These are phyloP conservation scores for Colletotrichum limetticola DNA, from an alignment of 2,329 filamentous ascomycete species.

Conservation along the genomic window DNA sequence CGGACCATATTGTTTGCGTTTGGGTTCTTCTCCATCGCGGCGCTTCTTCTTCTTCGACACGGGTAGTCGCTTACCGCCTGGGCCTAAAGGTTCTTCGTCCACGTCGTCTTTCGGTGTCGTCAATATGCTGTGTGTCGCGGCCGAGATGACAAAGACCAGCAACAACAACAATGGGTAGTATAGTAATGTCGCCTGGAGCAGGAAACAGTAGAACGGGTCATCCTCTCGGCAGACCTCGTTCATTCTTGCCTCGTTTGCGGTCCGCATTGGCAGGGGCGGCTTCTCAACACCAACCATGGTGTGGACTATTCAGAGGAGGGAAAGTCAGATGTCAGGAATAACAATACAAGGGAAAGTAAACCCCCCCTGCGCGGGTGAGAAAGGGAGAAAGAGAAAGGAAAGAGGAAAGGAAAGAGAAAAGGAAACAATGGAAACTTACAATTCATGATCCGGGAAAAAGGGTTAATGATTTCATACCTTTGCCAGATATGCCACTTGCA, in stretches of 20 bases:
- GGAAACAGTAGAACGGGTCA: conserved; percentile 37
- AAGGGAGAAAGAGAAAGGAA: conserved; percentile 9
- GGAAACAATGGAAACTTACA: conserved; percentile 21
- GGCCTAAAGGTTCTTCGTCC: conserved; percentile 70
- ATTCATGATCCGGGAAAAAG: conserved; percentile 27
- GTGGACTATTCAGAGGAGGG: conserved; percentile 30
- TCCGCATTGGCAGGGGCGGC: conserved; percentile 29
- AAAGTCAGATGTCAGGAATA: conserved; percentile 33
- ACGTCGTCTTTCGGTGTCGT: conserved; percentile 59
- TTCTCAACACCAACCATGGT: conserved; percentile 50
- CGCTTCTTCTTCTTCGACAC: conserved; percentile 67
- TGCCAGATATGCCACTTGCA: conserved; percentile 27
- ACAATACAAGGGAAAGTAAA: conserved; percentile 25
- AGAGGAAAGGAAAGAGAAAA: conserved; percentile 1
- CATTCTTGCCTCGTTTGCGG: background rate
- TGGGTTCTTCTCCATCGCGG: conserved; percentile 43
- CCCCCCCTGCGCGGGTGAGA: conserved; percentile 23
- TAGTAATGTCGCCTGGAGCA: conserved; percentile 60
- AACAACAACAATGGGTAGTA: conserved; percentile 65
- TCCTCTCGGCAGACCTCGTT: conserved; percentile 22
- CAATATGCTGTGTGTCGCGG: conserved; percentile 64
- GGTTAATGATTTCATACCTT: conserved; percentile 31
- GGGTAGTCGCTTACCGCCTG: conserved; percentile 90
- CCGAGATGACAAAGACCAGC: conserved; percentile 60
- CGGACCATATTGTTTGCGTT: conserved; percentile 48